Evolutionary conservation across 768 basidiomycete species (phyloP).

Genomic region (Psilocybe azurescens): DNA sequence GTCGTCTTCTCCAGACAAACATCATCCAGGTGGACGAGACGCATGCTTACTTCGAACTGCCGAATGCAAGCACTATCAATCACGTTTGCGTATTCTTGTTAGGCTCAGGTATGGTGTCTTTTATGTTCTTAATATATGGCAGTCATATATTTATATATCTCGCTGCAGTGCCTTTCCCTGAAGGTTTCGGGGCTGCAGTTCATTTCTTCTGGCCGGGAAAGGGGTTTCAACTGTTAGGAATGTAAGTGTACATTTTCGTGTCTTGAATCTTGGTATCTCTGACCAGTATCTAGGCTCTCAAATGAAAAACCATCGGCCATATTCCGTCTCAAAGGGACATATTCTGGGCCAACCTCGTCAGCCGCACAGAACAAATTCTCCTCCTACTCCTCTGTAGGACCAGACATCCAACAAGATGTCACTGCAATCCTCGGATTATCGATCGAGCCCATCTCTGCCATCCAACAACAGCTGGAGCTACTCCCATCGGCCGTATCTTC

Average conservation of each 20-base stretch:
- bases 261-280: neutral
- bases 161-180: constrained; percentile 72
- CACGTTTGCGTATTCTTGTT: constrained; percentile 86
- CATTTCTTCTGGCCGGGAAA: constrained; percentile 89
- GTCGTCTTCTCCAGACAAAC: constrained; percentile 80
- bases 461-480: constrained; percentile 60
- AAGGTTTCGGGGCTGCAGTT: constrained; percentile 83
- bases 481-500: constrained; percentile 38
- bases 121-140: neutral
- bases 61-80: constrained; percentile 74
- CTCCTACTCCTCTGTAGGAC: constrained; percentile 30
- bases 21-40: constrained; percentile 83
- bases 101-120: constrained; percentile 63
- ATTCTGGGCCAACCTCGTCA: constrained; percentile 38
- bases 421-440: constrained; percentile 81
- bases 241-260: constrained; percentile 50
- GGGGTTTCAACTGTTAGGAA: constrained; percentile 86
- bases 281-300: constrained; percentile 65
- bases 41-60: constrained; percentile 80
- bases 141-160: neutral
- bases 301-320: constrained; percentile 92
- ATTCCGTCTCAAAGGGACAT: constrained; percentile 76
- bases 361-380: constrained; percentile 48
- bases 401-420: constrained; percentile 50
- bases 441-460: constrained; percentile 73